Evolutionary conservation across 257 asterid genomes (phyloP), one percentile per base, ranked within the genome.

Genomic region (Ligustrum vulgare): DNA sequence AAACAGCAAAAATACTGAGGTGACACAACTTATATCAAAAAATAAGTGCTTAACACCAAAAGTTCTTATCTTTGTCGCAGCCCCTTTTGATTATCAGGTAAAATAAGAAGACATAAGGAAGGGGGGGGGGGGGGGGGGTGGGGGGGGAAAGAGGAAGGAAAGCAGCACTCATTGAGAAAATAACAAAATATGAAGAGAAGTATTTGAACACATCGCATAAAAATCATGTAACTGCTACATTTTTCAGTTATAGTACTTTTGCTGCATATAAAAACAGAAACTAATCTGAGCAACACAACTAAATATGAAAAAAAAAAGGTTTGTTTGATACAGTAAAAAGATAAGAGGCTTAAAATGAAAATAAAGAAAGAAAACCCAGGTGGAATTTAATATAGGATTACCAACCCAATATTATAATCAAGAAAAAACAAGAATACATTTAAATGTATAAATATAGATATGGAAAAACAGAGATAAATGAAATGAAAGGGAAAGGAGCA

Each of bases 321-420:
- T 18, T 51, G 23, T n/a, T n/a, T 51, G 62, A 51, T 18, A 51
- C 2, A n/a, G 6, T 51, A 45, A 20, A 6, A 31, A 2, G 64
- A 7, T 20, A 56, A 56, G 20, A 20, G 12, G 31, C 2, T 60
- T 1, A 9, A 74, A 49, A 74, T 71, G 71, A 34, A 32, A 70
- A 77, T n/a, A 75, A 75, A 74, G 3, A 75, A 75, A 74, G 3
- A 10, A 79, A 81, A 62, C 80, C 82, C 79, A 79, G 82, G 79
- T 76, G 60, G 75, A 74, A 49, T 72, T 62, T 22, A 73, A 67
- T 45, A 67, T 37, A 80, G 74, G 49, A 74, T 31, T 39, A 36
- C 16, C 71, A 74, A 71, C 67, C 67, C 80, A 81, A 73, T 64
- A 70, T 23, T 62, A 51, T 12, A 68, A 69, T 45, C 69, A 67